These are phyloP conservation scores for Neurospora sp. DNA, from an alignment of 2,329 filamentous ascomycete genomes.

Conservation along the genomic window DNA sequence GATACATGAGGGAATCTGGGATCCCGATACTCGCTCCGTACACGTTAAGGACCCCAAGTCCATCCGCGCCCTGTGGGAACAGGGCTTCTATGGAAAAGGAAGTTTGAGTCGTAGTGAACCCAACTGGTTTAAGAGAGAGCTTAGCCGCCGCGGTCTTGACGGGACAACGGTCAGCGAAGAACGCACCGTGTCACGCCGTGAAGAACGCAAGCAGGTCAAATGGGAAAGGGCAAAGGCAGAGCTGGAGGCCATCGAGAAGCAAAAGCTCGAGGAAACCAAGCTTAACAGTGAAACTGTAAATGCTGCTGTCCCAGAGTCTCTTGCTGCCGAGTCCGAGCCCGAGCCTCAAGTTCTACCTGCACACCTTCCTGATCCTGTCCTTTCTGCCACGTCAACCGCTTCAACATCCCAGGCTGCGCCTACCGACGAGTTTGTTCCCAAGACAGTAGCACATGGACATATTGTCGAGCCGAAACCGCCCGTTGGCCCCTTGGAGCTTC, in stretches of 20 bases:
- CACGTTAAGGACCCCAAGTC: constrained; percentile 70
- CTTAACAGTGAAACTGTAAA: constrained; percentile 5
- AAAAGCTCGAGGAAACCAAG: constrained; percentile 38
- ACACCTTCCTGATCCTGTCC: not conserved
- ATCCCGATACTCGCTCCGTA: constrained; percentile 69
- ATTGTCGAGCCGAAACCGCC: constrained; percentile 1
- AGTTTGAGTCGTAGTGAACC: constrained; percentile 89
- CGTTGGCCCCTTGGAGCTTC: constrained; percentile 36
- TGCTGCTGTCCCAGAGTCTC: constrained; percentile 3
- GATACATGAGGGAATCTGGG: constrained; percentile 68
- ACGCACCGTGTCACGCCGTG: constrained; percentile 63
- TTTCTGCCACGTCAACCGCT: not conserved
- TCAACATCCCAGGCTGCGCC: not conserved
- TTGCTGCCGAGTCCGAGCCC: not conserved
- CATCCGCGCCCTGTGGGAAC: constrained; percentile 81
- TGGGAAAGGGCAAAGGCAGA: constrained; percentile 85
- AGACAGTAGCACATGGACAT: not conserved
- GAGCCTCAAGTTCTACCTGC: not conserved
- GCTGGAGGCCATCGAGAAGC: constrained; percentile 71
- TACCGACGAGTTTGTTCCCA: not conserved
- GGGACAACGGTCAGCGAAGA: constrained; percentile 67
- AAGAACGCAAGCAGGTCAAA: constrained; percentile 76
- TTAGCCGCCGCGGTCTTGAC: constrained; percentile 57
- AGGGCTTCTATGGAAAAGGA: constrained; percentile 96
- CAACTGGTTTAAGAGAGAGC: constrained; percentile 80